Conservation (phyloP, 495 filamentous ascomycete genomes). For the Saxophila tyrrhenica region DNA sequence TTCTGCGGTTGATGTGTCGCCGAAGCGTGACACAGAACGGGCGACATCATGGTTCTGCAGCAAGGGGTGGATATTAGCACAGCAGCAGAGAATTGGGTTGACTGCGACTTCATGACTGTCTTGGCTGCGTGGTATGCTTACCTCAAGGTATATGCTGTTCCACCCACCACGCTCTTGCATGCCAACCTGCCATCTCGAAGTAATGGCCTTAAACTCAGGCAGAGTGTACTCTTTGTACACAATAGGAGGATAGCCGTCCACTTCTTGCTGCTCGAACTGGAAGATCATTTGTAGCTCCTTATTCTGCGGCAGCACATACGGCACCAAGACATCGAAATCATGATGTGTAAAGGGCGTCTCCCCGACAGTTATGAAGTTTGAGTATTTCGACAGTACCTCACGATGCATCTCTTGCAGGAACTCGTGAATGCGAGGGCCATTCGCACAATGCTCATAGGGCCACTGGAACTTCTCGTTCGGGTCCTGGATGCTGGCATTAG, state of each 20-base stretch:
- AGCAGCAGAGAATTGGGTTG: too few relatives aligned
- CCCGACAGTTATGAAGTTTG: conserved; percentile 18
- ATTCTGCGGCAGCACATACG: conserved; percentile 14
- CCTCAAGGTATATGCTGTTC: not conserved
- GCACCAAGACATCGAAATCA: conserved; percentile 18
- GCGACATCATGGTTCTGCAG: conserved; percentile 27
- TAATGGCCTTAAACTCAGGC: conserved; percentile 14
- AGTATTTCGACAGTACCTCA: not conserved
- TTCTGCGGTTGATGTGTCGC: conserved; percentile 11
- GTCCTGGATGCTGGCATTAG: conserved; percentile 25
- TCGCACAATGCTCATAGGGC: conserved; percentile 18
- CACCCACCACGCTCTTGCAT: conserved; percentile 10
- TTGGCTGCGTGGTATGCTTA: conserved; percentile 6
- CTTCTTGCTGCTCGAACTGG: conserved; percentile 26
- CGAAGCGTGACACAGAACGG: conserved; percentile 23
- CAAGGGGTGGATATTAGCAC: too few relatives aligned
- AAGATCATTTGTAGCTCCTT: conserved; percentile 29
- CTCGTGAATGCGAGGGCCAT: conserved; percentile 29
- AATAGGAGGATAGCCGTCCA: conserved; percentile 6
- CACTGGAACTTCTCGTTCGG: conserved; percentile 13
- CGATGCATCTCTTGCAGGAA: conserved; percentile 23
- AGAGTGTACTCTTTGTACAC: conserved; percentile 19
- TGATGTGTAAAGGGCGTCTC: conserved; percentile 20
- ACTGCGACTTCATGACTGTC: conserved; percentile 24
- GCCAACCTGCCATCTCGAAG: conserved; percentile 10